Conservation (phyloP, 2,329 filamentous ascomycete genomes). For the Cladophialophora immunda region DNA sequence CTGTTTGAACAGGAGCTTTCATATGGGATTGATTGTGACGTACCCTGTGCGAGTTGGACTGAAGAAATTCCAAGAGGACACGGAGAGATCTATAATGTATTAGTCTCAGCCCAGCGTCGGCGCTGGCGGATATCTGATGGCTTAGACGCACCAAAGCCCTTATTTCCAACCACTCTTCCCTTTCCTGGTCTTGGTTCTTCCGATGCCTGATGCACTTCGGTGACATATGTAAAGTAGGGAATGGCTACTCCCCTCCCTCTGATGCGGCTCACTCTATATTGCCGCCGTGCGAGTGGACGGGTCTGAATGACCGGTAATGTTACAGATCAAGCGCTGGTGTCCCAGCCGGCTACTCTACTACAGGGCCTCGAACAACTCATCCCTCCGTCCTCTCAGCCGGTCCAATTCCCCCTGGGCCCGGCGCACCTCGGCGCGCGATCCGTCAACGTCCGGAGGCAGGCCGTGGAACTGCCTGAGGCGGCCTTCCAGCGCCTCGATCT, state of each 20-base stretch:
- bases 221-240: background rate
- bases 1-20: background rate
- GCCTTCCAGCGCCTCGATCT: slow-evolving; percentile 65
- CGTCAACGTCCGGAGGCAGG: slow-evolving; percentile 74
- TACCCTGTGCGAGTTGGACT: background rate
- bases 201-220: background rate
- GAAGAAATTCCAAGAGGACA: background rate
- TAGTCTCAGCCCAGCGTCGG: background rate
- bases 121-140: slow-evolving; percentile 1
- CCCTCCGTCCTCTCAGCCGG: slow-evolving; percentile 68
- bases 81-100: background rate
- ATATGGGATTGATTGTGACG: background rate
- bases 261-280: no score
- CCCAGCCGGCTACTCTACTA: background rate
- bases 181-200: background rate
- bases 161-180: background rate
- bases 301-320: no score
- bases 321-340: no score
- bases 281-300: no score
- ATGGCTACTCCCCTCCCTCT: no score
- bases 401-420: slow-evolving; percentile 71
- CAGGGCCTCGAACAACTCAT: slow-evolving; percentile 75
- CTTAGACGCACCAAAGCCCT: background rate
- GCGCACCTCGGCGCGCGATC: slow-evolving; percentile 76
- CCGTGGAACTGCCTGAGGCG: slow-evolving; percentile 74